phyloP scores from a whole-genome alignment of 257 asterid species.

The Pogostemon cablin region DNA sequence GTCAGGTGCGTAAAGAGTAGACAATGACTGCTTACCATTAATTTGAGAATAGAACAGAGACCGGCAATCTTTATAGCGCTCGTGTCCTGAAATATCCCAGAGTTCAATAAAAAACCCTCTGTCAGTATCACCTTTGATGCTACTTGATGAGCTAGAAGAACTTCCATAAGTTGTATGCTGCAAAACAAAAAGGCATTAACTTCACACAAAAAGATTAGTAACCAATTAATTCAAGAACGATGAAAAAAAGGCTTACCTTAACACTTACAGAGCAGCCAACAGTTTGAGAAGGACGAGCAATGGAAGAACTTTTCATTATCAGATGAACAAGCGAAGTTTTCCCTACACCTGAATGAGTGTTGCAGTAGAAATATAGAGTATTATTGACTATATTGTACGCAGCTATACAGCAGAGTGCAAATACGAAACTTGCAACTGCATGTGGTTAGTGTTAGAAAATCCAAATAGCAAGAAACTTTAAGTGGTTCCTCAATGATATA shows the following conservation, averaged over 20 bases:
- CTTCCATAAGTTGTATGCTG: constrained; percentile 86
- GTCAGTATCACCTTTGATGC: constrained; percentile 61
- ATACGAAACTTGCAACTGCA: neutral
- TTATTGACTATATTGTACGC: neutral
- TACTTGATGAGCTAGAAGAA: constrained; percentile 76
- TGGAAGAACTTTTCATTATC: constrained; percentile 80
- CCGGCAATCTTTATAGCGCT: constrained; percentile 89
- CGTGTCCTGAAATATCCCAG: constrained; percentile 98
- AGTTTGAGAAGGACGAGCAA: constrained; percentile 82
- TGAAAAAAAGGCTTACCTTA: constrained; percentile 53
- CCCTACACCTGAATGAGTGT: constrained; percentile 70
- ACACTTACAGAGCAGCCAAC: constrained; percentile 82
- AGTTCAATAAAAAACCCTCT: constrained; percentile 90
- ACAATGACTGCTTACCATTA: constrained; percentile 60
- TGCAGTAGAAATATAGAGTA: constrained; percentile 16
- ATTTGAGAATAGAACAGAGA: constrained; percentile 93
- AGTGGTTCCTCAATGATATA: constrained; percentile 12
- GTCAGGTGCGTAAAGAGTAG: neutral
- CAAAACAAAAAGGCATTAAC: constrained; percentile 25
- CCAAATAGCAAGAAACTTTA: neutral
- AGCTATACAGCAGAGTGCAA: neutral
- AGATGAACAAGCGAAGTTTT: constrained; percentile 95
- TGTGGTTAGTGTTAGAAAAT: neutral
- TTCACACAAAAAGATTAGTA: constrained; percentile 21
- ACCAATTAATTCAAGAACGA: constrained; percentile 20